Evolutionary conservation across 1,139 yeast species (phyloP), one percentile per base, ranked within the genome.

Genomic region (Magnusiomyces sp.): DNA sequence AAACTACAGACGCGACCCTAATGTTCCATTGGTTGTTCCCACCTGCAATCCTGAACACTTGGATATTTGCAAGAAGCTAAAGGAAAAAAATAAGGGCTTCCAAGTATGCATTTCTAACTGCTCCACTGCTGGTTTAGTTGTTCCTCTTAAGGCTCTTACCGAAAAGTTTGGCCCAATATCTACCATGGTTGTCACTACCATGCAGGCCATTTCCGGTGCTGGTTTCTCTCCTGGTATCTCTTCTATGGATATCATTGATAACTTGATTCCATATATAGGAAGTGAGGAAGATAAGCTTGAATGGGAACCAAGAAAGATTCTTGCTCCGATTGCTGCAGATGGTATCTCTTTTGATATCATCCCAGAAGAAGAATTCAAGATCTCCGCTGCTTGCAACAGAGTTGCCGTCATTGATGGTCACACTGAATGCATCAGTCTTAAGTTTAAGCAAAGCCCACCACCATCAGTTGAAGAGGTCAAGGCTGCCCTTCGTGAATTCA

Each of bases 251-350:
- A 81, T 92, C 49, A 76, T 92, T 62, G 99, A 92, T 71, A 92
- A 92, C 71, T 77, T 92, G 59, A 88, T 92, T 50, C 99, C 99
- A 45, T 90, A 73, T 74, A 92, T 92, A 63, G 77, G 92, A 55
- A 97, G 98, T 47, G 99, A 92, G 71, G 99, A 92, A 71, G 99
- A 94, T 59, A 92, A 92, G 72, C 88, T 92, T 59, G 98, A 94
- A 71, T 89, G 95, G 95, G 99, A 92, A 72, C 89, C 98, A 50
- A 86, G 87, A 67, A 92, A 92, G 73, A 92, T 92, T 58, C 76
- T 92, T 60, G 97, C 97, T 57, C 60, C 67, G 38, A 65, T 84
- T 48, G 80, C 80, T n/a, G 54, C 55, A 33, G 56, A 61, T 43
- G 65, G 64, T 33, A 67, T 73, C 46, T 76, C 75, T 44, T 81